Evolutionary conservation across 169 alveolate genomes (phyloP).

Genomic region (Plasmodium blacklocki): DNA sequence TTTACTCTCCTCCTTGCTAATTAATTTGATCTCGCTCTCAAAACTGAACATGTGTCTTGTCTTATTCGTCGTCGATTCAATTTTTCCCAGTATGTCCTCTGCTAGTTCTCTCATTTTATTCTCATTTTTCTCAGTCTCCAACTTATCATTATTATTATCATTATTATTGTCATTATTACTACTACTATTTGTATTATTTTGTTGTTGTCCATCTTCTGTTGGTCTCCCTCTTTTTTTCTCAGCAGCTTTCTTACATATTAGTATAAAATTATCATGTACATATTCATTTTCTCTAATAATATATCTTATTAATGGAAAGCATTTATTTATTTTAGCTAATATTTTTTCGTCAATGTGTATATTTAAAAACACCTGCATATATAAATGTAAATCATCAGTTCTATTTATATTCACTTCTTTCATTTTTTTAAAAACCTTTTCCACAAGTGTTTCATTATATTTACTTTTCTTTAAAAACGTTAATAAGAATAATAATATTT

Average conservation of each 20-base stretch:
- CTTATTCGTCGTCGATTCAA: constrained; percentile 59
- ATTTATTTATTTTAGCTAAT: constrained; percentile 32
- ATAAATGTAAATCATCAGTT: constrained; percentile 43
- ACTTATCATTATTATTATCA: constrained; percentile 17
- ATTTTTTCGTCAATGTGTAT: constrained; percentile 73
- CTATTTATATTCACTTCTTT: constrained; percentile 54
- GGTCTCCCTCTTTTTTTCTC: constrained; percentile 77
- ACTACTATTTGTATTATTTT: constrained; percentile 3
- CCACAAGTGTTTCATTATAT: constrained; percentile 66
- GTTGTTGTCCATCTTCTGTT: constrained; percentile 65
- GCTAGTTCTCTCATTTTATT: constrained; percentile 73
- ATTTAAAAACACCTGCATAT: constrained; percentile 65
- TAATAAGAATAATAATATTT: constrained; percentile 35
- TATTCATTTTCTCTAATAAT: constrained; percentile 65
- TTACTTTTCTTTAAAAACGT: constrained; percentile 69
- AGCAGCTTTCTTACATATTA: constrained; percentile 56
- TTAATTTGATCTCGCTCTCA: not conserved
- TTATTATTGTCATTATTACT: not conserved
- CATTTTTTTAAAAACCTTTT: constrained; percentile 73
- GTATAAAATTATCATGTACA: constrained; percentile 33
- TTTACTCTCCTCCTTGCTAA: constrained; percentile 6
- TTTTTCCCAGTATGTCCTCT: constrained; percentile 48
- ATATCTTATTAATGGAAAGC: constrained; percentile 47
- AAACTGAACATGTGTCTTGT: constrained; percentile 21
- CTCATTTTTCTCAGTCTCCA: constrained; percentile 51